Conservation (phyloP, 164 flowering plant genomes). For the Santalum album region DNA sequence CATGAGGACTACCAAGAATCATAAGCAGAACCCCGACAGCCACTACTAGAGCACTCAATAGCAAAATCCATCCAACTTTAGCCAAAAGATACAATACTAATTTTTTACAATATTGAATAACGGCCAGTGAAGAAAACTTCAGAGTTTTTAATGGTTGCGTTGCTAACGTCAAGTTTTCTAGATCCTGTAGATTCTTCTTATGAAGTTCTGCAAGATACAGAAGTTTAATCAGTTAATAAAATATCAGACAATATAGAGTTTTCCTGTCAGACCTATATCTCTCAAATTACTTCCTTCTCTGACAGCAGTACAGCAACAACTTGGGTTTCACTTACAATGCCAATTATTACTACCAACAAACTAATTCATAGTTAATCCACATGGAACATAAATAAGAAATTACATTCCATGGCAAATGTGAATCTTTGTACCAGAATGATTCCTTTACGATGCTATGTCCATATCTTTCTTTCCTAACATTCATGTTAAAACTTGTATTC, state of each 20-base stretch:
- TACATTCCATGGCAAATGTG: too few species aligned
- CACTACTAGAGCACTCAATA: constrained; percentile 23
- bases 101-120: constrained; percentile 34
- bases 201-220: constrained; percentile 36
- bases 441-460: too few species aligned
- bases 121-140: constrained; percentile 52
- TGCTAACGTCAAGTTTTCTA: constrained; percentile 58
- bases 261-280: background rate
- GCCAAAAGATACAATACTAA: constrained; percentile 47
- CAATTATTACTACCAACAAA: too few species aligned
- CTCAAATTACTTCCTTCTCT: too few species aligned
- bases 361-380: too few species aligned
- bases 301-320: too few species aligned
- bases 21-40: constrained; percentile 35
- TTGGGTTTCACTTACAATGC: too few species aligned
- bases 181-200: constrained; percentile 46
- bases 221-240: background rate
- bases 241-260: background rate
- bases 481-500: too few species aligned
- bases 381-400: too few species aligned
- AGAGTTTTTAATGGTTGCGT: constrained; percentile 61
- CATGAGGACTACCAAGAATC: constrained; percentile 69
- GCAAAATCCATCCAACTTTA: constrained; percentile 63
- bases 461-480: too few species aligned
- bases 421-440: too few species aligned